Base-by-base conservation (phyloP, 2,329 filamentous ascomycete species). In the Didymella exigua region DNA sequence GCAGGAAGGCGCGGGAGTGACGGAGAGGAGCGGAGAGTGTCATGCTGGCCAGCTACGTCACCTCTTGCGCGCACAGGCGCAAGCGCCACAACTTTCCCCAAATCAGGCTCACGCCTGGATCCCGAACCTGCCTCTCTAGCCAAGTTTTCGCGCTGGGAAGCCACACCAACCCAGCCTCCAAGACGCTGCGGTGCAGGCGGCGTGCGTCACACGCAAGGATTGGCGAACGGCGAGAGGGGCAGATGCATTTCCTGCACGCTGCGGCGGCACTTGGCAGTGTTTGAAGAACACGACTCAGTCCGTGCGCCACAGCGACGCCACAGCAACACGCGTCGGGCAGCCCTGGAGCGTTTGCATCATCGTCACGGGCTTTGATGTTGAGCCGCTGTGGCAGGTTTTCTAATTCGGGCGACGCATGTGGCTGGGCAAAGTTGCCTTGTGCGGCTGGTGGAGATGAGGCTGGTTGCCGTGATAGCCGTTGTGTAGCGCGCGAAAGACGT, bases 1-100 rank as follows among this genome's bases (percentile, higher is more conserved):
- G 59, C 47, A 61, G 54, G 50, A 55, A 59, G 46, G 57, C 54
- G 33, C 33, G 49, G 56, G 56, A 65, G 56, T 55, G 50, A 59
- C 56, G 54, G 55, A 56, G 56, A 65, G 56, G 54, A 49, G 58
- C 56, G 54, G 55, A 56, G 46, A 49, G 44, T 27, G 53, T 42
- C 42, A 53, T 47, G 38, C 54, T 37, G 19, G 45, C 26, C 4
- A 19, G 37, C 46, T 49, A 49, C 46, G 46, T 49, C 46, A 49
- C 34, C 27, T 26, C 36, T 14, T 26, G 43, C 33, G 31, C 33
- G n/a, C n/a, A n/a, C 33, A 36, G 33, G 16, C 33, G 46, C 46
- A 52, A 24, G 27, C 49, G 49, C 49, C 49, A 53, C 49, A 53
- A 27, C 27, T 23, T 40, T 16, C 19, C 34, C 45, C 38, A 44